Base-by-base conservation (phyloP, 306 rosid genomes). In the Glycine tomentella region DNA sequence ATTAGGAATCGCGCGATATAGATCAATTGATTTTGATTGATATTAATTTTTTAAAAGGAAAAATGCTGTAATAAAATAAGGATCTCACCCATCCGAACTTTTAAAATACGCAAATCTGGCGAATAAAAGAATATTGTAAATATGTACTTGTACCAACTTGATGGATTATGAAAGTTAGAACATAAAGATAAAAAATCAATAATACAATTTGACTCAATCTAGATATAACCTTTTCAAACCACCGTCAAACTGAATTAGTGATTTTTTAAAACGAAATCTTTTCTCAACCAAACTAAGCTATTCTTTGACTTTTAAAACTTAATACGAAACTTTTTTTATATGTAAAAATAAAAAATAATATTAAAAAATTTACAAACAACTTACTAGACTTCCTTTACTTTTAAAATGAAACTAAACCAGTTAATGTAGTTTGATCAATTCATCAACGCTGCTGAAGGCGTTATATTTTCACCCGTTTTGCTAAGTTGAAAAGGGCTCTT, bases 381-480 rank as follows among this genome's bases (percentile, higher is more conserved):
- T n/a, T n/a, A n/a, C n/a, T n/a, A n/a, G n/a, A n/a, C 31, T 25
- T 25, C 31, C 2, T 25, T 2, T 25, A 2, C 31, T 25, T 1
- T 25, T 25, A 36, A 49, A 49, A 33, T 9, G 3, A 65, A 65
- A 66, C 53, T 16, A 17, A 63, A 62, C 2, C 65, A 7, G 14
- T 36, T 38, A 34, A 40, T 77, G 17, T 12, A 64, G 73, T 77
- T 50, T 64, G 64, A 16, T 77, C 9, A 50, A 49, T 64, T 64
- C 64, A 64, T 11, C 1, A 64, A 6, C 33, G 7, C 14, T 49
- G 15, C 63, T 49, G 74, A 38, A 20, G 46, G 13, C 13, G 74
- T 59, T 82, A 33, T 31, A 75, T 33, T 34, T 75, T 48, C 52
- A 56, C 59, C 51, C 15, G 69, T 51, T 64, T 64, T 65, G 69